A percentile compares a stretch with the other conserved stretches of the same genome.
Evolutionary conservation across 75 land plant species (phyloP).

Genomic region (Sequoiadendron giganteum): DNA sequence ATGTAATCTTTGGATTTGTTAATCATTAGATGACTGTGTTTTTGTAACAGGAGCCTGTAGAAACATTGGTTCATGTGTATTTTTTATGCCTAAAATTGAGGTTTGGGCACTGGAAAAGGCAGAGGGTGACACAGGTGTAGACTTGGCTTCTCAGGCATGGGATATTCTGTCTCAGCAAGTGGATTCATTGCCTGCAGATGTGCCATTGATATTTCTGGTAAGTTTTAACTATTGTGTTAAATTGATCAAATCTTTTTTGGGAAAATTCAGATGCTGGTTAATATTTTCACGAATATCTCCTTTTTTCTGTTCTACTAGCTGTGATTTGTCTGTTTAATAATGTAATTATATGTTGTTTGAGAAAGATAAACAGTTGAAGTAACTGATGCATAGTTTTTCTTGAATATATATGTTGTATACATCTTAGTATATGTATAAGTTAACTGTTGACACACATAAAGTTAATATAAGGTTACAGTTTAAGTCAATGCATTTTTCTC

Average conservation of each 20-base stretch:
- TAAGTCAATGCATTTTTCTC: background rate
- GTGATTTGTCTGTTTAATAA: background rate
- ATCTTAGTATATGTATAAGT: background rate
- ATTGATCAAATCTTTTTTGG: background rate
- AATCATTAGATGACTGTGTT: background rate
- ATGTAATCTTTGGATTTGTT: background rate
- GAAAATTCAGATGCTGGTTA: background rate
- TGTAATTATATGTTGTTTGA: background rate
- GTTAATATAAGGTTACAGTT: background rate
- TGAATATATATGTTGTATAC: background rate
- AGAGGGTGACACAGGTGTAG: background rate
- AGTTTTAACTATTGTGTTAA: conserved; percentile 2
- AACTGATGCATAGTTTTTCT: background rate
- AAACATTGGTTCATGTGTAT: conserved; percentile 49
- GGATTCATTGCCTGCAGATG: conserved; percentile 47
- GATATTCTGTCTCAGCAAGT: conserved; percentile 73
- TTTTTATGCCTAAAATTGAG: conserved; percentile 89
- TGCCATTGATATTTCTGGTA: conserved; percentile 76
- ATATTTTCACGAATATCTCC: background rate
- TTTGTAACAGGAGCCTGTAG: conserved; percentile 46
- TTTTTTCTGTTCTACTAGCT: background rate
- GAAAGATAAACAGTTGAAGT: background rate
- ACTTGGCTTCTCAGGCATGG: conserved; percentile 58
- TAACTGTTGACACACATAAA: background rate
- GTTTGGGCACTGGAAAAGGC: conserved; percentile 71